phyloP scores from a whole-genome alignment of 805 yeast genomes.

The Kluyveromyces starmeri region DNA sequence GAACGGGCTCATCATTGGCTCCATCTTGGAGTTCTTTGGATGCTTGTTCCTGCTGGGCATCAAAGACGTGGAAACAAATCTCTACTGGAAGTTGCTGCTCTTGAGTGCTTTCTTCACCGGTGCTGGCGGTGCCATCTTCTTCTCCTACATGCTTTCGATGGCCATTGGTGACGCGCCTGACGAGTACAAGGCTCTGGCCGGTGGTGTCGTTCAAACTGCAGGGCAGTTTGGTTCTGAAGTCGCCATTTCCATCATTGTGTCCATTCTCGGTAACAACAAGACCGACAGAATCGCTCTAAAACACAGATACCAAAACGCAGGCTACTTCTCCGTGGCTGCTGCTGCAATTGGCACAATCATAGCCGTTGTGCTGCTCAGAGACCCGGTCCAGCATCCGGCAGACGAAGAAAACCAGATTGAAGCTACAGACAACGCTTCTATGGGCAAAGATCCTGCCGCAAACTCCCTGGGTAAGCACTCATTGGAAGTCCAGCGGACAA shows the following conservation, averaged over 20 bases:
- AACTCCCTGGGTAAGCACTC: too few species aligned
- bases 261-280: conserved; percentile 9
- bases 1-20: conserved; percentile 11
- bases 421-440: too few species aligned
- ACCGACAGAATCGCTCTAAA: not conserved
- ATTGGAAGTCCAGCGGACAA: too few species aligned
- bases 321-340: not conserved
- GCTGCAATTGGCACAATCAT: not conserved
- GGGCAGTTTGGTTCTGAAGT: conserved; percentile 28
- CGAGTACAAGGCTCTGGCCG: conserved; percentile 33
- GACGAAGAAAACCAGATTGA: conserved; percentile 1
- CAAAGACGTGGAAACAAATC: conserved; percentile 9
- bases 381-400: not conserved
- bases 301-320: not conserved
- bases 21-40: conserved; percentile 14
- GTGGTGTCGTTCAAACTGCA: conserved; percentile 31
- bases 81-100: conserved; percentile 27
- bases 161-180: conserved; percentile 29
- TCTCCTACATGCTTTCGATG: conserved; percentile 28
- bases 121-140: conserved; percentile 26
- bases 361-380: not conserved
- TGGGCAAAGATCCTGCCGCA: too few species aligned
- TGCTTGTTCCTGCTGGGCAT: conserved; percentile 21
- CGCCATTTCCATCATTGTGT: conserved; percentile 11
- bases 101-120: conserved; percentile 22